These are phyloP conservation scores for Candida sonorensis DNA, from an alignment of 805 yeast genomes.

Conservation along the genomic window DNA sequence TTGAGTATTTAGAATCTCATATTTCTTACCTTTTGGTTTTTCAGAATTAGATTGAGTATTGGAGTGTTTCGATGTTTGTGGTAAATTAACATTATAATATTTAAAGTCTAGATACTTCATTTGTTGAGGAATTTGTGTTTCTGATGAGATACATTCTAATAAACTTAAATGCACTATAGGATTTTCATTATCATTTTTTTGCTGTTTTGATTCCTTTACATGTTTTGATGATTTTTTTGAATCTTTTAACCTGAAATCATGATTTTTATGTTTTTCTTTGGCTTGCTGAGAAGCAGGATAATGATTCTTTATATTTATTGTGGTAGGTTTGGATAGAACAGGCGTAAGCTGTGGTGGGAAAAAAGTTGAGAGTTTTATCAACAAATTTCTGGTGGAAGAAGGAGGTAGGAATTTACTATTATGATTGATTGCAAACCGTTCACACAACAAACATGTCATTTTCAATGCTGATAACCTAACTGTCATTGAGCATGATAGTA, in stretches of 20 bases:
- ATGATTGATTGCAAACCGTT: constrained; percentile 46
- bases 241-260: too few relatives aligned
- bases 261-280: not conserved
- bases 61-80: constrained; percentile 2
- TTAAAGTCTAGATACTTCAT: constrained; percentile 53
- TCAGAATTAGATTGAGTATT: constrained; percentile 8
- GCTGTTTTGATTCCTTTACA: too few relatives aligned
- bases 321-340: constrained; percentile 13
- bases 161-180: constrained; percentile 20
- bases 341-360: constrained; percentile 32
- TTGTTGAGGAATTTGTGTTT: constrained; percentile 37
- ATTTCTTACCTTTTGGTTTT: constrained; percentile 13
- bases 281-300: not conserved
- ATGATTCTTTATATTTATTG: constrained; percentile 7
- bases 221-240: too few relatives aligned
- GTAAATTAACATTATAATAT: constrained; percentile 36
- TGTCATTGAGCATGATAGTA: constrained; percentile 52
- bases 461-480: constrained; percentile 56
- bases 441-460: constrained; percentile 46
- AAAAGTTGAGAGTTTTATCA: constrained; percentile 42
- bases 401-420: constrained; percentile 38
- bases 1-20: constrained; percentile 16
- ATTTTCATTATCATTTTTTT: constrained; percentile 8
- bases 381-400: constrained; percentile 34
- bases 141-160: constrained; percentile 25